Percentiles rank a stretch among this genome's conserved stretches.
phyloP scores from a whole-genome alignment of 106 monocot species.

The Apostasia shenzhenica region DNA sequence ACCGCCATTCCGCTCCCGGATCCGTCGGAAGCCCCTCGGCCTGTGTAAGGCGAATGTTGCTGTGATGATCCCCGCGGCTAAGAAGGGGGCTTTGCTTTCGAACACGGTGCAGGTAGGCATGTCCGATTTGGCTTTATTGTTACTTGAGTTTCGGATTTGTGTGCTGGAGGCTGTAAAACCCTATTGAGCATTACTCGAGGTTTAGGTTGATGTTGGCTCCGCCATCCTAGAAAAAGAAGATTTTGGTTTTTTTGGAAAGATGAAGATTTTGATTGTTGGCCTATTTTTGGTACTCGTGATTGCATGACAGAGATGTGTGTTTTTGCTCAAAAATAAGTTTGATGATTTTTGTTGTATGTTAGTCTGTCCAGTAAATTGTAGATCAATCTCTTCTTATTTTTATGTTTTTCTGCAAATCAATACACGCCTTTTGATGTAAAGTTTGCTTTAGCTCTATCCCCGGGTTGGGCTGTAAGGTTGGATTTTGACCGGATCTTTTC shows the following conservation, averaged over 20 bases:
- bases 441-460: too few species aligned
- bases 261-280: neutral
- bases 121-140: neutral
- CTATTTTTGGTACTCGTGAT: neutral
- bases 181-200: neutral
- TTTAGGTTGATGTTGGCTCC: too few species aligned
- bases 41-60: neutral
- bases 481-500: too few species aligned
- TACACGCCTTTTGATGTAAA: too few species aligned
- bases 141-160: neutral
- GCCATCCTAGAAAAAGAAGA: too few species aligned
- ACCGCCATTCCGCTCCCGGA: neutral
- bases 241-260: neutral
- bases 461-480: too few species aligned
- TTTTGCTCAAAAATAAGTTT: too few species aligned
- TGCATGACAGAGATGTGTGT: neutral
- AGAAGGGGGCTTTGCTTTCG: conserved; percentile 6
- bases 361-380: too few species aligned
- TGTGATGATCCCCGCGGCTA: neutral
- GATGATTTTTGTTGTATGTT: too few species aligned
- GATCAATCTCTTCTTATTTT: too few species aligned
- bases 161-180: neutral
- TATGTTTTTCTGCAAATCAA: too few species aligned
- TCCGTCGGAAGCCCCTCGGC: neutral
- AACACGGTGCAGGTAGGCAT: conserved; percentile 1